A percentile compares a stretch with the other conserved stretches of the same genome.
These are phyloP conservation scores for Xylaria castorea DNA, from an alignment of 495 filamentous ascomycete genomes.

Conservation along the genomic window DNA sequence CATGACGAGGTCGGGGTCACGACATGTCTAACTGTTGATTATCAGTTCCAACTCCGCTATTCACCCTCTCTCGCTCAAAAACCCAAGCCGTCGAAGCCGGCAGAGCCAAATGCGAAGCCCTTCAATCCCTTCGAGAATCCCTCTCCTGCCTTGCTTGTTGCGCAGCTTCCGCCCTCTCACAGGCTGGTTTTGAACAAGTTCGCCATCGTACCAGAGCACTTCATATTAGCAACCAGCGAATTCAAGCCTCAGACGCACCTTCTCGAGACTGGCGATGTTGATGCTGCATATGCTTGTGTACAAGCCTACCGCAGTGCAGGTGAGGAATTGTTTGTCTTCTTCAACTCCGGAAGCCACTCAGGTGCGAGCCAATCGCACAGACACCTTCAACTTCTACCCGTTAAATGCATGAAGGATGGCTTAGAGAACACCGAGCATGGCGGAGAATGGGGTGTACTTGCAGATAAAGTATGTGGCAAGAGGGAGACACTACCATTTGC, in stretches of 20 bases:
- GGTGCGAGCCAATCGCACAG: slow-evolving; percentile 82
- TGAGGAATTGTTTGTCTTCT: slow-evolving; percentile 73
- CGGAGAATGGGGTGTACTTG: slow-evolving; percentile 57
- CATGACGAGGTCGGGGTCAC: slow-evolving; percentile 4
- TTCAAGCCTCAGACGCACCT: slow-evolving; percentile 74
- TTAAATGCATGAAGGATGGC: slow-evolving; percentile 68
- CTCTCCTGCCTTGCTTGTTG: slow-evolving; percentile 64
- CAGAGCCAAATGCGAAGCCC: slow-evolving; percentile 43
- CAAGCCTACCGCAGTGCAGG: slow-evolving; percentile 58
- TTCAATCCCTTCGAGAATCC: slow-evolving; percentile 79
- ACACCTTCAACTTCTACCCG: slow-evolving; percentile 78
- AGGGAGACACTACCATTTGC: slow-evolving; percentile 39
- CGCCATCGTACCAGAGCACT: slow-evolving; percentile 79
- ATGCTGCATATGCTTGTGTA: slow-evolving; percentile 68
- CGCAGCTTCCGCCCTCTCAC: slow-evolving; percentile 63
- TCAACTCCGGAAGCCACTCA: slow-evolving; percentile 79
- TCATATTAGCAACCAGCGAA: slow-evolving; percentile 73
- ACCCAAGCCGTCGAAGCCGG: slow-evolving; percentile 58
- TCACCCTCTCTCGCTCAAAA: slow-evolving; percentile 79
- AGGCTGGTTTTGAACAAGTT: slow-evolving; percentile 81
- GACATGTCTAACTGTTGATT: slow-evolving; percentile 17
- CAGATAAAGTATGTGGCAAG: slow-evolving; percentile 49
- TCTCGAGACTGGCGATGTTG: slow-evolving; percentile 70
- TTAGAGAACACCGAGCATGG: slow-evolving; percentile 39
- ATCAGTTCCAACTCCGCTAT: slow-evolving; percentile 75